Conservation (phyloP, 805 yeast species). For the Starmerella khaoyaiensis region DNA sequence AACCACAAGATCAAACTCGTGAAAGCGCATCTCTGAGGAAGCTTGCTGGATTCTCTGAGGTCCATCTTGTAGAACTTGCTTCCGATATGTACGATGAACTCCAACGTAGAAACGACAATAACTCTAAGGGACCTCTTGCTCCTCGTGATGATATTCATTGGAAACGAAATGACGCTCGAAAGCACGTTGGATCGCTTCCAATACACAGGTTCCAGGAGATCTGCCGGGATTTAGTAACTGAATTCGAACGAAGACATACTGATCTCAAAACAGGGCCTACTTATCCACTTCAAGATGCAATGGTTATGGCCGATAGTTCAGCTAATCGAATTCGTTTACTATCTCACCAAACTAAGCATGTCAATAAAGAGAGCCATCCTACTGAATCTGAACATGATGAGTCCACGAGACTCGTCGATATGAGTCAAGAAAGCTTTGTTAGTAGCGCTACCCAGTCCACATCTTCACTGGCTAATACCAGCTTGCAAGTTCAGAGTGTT, state of each 20-base stretch:
- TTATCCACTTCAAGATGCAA: constrained; percentile 12
- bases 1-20: constrained; percentile 11
- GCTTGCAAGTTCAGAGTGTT: constrained; percentile 16
- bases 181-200: constrained; percentile 75
- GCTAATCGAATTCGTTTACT: no score
- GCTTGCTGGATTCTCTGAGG: constrained; percentile 40
- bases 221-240: constrained; percentile 77
- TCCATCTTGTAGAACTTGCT: constrained; percentile 78
- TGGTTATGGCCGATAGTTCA: constrained; percentile 7
- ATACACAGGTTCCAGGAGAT: constrained; percentile 74
- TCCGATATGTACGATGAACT: constrained; percentile 93
- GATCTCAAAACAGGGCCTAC: constrained; percentile 26
- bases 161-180: constrained; percentile 89
- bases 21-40: constrained; percentile 29
- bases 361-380: no score
- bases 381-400: no score
- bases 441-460: neutral
- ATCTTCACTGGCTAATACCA: constrained; percentile 4
- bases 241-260: constrained; percentile 64
- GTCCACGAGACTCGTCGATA: no score
- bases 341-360: no score
- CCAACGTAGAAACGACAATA: constrained; percentile 51
- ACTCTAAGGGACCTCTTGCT: constrained; percentile 41
- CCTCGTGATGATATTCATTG: constrained; percentile 74
- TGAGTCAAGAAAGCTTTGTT: neutral